Conservation (phyloP, 1,139 yeast genomes). For the Diutina ranongensis region DNA sequence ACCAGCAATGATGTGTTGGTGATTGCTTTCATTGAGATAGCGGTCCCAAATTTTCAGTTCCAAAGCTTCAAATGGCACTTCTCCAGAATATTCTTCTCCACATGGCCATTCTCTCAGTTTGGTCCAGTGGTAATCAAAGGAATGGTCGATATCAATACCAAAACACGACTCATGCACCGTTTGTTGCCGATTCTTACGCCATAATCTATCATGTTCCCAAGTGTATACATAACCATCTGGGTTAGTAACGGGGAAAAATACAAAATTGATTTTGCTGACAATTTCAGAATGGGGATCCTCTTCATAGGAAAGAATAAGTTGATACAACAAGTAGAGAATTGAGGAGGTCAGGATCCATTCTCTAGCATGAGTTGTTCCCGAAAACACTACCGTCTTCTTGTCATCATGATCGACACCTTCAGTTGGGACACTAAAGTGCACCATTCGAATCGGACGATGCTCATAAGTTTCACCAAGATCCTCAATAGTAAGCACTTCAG, state of each 20-base stretch:
- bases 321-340: slow-evolving; percentile 49
- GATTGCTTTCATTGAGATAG: slow-evolving; percentile 50
- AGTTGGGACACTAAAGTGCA: slow-evolving; percentile 44
- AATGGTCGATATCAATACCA: slow-evolving; percentile 83
- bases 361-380: slow-evolving; percentile 83
- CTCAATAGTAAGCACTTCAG: slow-evolving; percentile 48
- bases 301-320: slow-evolving; percentile 41
- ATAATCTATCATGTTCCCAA: slow-evolving; percentile 69
- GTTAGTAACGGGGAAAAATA: slow-evolving; percentile 72
- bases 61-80: slow-evolving; percentile 60
- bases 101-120: slow-evolving; percentile 60
- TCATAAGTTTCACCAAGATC: slow-evolving; percentile 67
- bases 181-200: slow-evolving; percentile 83
- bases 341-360: slow-evolving; percentile 82
- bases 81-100: slow-evolving; percentile 76
- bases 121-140: slow-evolving; percentile 69
- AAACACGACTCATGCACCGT: slow-evolving; percentile 56
- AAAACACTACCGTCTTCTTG: slow-evolving; percentile 60
- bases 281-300: slow-evolving; percentile 20
- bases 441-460: slow-evolving; percentile 55
- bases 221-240: slow-evolving; percentile 87
- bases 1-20: slow-evolving; percentile 55
- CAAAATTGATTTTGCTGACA: slow-evolving; percentile 44
- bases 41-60: slow-evolving; percentile 59
- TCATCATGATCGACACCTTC: slow-evolving; percentile 31